A percentile compares a stretch with the other conserved stretches of the same genome.
Evolutionary conservation across 352 stramenopile genomes (phyloP).

Genomic region (Blastocystis sp.): DNA sequence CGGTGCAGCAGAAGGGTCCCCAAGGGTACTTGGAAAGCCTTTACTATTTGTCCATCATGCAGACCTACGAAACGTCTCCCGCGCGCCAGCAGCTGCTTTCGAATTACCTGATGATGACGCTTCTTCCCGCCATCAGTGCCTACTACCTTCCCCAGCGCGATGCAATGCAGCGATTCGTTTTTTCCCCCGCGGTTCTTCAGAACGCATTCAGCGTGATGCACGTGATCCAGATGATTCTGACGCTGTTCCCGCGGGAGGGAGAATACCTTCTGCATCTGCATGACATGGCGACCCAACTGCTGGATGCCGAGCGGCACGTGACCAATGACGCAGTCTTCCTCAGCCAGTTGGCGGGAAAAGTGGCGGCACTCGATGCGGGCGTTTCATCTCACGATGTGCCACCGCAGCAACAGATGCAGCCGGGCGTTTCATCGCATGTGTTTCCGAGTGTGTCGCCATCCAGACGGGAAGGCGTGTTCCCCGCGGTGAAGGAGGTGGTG

Average conservation of each 20-base stretch:
- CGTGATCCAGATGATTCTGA: not conserved
- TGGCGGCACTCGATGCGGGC: not conserved
- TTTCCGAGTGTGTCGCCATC: too few species aligned
- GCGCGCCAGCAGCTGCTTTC: not conserved
- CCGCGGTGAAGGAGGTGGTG: not conserved
- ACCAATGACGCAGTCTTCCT: not conserved
- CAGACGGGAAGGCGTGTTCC: too few species aligned
- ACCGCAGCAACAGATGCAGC: not conserved
- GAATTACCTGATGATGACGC: slow-evolving; percentile 22
- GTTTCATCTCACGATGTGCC: not conserved
- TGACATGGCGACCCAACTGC: not conserved
- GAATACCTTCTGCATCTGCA: slow-evolving; percentile 15
- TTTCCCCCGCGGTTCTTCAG: not conserved
- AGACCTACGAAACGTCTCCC: not conserved
- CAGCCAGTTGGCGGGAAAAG: not conserved
- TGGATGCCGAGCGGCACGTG: not conserved
- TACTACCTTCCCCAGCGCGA: slow-evolving; percentile 21
- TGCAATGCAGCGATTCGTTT: not conserved
- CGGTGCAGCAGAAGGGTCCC: not conserved
- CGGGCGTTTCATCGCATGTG: too few species aligned
- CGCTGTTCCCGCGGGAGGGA: not conserved
- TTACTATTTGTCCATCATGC: not conserved
- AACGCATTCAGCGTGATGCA: slow-evolving; percentile 27
- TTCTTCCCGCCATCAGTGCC: not conserved
- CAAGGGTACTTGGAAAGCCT: not conserved